Evolutionary conservation across 306 rosid genomes (phyloP).

Genomic region (Gillenia trifoliata): DNA sequence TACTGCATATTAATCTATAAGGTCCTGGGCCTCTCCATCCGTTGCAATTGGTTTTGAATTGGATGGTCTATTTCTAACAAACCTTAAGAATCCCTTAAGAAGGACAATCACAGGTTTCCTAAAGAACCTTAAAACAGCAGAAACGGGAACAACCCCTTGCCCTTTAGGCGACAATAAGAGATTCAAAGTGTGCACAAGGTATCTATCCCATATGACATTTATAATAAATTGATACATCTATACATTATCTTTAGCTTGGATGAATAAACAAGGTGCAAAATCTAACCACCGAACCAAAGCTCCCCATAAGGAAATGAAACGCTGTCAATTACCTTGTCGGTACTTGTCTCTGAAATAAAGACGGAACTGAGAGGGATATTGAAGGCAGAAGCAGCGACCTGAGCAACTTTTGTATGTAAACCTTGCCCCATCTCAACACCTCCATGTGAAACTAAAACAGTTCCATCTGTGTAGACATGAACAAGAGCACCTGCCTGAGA

Average conservation of each 20-base stretch:
- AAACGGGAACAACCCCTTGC: background rate
- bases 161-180: background rate
- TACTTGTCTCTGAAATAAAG: conserved; percentile 91
- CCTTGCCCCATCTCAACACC: conserved; percentile 99
- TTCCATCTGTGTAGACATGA: conserved; percentile 94
- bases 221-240: too few species aligned
- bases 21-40: background rate
- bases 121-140: background rate
- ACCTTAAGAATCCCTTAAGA: background rate
- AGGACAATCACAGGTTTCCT: background rate
- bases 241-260: background rate
- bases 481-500: conserved; percentile 96
- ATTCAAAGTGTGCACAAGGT: background rate
- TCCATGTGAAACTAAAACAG: conserved; percentile 91
- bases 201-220: background rate
- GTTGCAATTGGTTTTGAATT: background rate
- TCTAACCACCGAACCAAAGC: background rate
- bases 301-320: background rate
- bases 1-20: background rate
- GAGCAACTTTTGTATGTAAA: conserved; percentile 91
- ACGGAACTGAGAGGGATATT: conserved; percentile 78
- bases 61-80: background rate
- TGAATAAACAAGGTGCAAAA: background rate
- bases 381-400: conserved; percentile 94
- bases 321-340: conserved; percentile 71